A percentile compares a stretch with the other conserved stretches of the same genome.
Conservation (phyloP, 176 grass and related monocot species). For the Lolium rigidum region DNA sequence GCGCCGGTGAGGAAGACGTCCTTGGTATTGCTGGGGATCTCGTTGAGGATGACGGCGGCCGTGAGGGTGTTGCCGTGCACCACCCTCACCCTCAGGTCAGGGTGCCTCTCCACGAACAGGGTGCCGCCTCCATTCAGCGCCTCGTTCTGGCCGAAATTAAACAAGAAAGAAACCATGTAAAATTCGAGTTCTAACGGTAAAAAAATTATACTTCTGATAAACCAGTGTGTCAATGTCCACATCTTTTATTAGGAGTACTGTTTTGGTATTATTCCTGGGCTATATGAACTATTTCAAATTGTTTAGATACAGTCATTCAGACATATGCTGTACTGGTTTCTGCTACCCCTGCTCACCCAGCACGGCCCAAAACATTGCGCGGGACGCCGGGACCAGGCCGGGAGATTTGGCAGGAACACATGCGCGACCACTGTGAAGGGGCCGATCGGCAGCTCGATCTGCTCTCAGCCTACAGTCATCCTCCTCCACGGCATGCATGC, state of each 20-base stretch:
- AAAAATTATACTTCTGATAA: neutral
- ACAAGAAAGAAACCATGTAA: neutral
- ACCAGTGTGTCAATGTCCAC: neutral
- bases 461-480: neutral
- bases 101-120: slow-evolving; percentile 81
- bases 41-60: slow-evolving; percentile 87
- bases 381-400: neutral
- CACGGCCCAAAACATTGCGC: neutral
- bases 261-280: neutral
- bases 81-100: slow-evolving; percentile 73
- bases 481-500: neutral
- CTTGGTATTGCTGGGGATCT: slow-evolving; percentile 72
- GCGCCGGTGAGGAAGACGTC: slow-evolving; percentile 92
- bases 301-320: neutral
- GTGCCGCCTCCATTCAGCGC: slow-evolving; percentile 84
- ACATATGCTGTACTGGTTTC: neutral
- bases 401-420: slow-evolving; percentile 22
- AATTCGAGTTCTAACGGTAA: neutral
- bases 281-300: neutral
- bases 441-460: neutral
- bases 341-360: neutral
- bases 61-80: slow-evolving; percentile 98
- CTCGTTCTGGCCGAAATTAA: slow-evolving; percentile 60
- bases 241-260: neutral
- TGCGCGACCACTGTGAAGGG: neutral